Evolutionary conservation across 1,139 yeast genomes (phyloP), one percentile per base, ranked within the genome.

Genomic region (Kluyveromyces marxianus): DNA sequence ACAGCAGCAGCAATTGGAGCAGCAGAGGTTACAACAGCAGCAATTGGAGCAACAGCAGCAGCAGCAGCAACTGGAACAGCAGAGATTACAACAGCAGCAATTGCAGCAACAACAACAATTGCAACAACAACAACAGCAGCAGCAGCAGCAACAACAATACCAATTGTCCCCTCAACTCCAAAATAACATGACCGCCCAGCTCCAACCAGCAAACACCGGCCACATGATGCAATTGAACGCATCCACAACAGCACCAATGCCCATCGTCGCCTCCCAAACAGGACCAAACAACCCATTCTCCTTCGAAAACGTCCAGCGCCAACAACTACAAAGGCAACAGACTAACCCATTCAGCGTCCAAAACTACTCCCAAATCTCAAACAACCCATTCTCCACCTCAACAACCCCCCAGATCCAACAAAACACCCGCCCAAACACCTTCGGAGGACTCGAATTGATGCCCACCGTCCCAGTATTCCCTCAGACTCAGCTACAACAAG

Each of bases 391-490:
- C 25, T 34, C 43, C 3, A 25, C 30, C 4, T 4, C 14, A n/a
- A 25, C 8, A 26, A 21, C 26, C 5, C 29, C 39, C 26, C 39
- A 29, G 14, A 36, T 25, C 30, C 25, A 21, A 10, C 30, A 29
- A 26, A 36, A n/a, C n/a, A 34, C 37, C 3, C 26, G 43, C 7
- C 25, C 7, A 21, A 40, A 34, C 83, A 77, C 87, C 2, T 83
- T 85, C 25, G 88, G 87, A 4, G 88, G 88, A 0, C 70, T 79
- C 48, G 88, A 81, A 58, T 68, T 69, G 45, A 55, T 80, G 36
- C 81, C 81, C 3, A 81, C 87, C 0, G 63, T 77, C 3, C 75
- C 87, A 3, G 83, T 81, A 1, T 81, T 81, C 56, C 86, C 86
- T 0, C 77, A 78, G 52, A 81, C 86, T 10, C 47, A 44, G 35